phyloP scores from a whole-genome alignment of 192 early-diverging fungal species.

The Rhizophagus clarus region DNA sequence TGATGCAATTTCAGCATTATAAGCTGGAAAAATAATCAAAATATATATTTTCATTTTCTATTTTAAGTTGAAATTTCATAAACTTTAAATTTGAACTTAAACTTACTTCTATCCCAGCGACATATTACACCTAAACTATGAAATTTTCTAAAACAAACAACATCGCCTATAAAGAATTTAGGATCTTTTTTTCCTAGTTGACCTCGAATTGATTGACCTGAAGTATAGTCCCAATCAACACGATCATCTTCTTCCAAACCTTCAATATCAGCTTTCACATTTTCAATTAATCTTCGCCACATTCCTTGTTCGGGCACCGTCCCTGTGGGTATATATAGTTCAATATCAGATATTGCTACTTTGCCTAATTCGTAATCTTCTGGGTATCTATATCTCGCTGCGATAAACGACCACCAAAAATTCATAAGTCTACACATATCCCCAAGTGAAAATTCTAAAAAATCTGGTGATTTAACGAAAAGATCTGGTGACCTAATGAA shows the following conservation, averaged over 20 bases:
- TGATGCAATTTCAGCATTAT: conserved; percentile 22
- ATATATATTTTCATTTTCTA: not conserved
- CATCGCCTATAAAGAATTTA: conserved; percentile 25
- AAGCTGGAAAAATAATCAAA: conserved; percentile 14
- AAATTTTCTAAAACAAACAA: conserved; percentile 28
- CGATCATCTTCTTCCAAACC: conserved; percentile 21
- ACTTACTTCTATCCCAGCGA: conserved; percentile 29
- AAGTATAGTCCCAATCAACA: conserved; percentile 24
- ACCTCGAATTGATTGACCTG: not conserved
- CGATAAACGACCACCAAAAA: conserved; percentile 27
- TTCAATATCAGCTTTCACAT: conserved; percentile 17
- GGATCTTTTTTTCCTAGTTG: conserved; percentile 25
- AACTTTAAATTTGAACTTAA: not conserved
- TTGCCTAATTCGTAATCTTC: conserved; percentile 26
- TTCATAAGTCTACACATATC: conserved; percentile 18
- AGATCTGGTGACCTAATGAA: conserved; percentile 12
- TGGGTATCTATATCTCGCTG: conserved; percentile 17
- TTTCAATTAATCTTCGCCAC: conserved; percentile 16
- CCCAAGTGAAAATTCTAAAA: not conserved
- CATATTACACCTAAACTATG: conserved; percentile 21
- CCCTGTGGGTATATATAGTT: not conserved
- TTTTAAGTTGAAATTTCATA: not conserved
- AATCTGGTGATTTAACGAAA: not conserved
- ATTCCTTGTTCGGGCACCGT: not conserved
- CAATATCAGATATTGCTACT: conserved; percentile 18